Evolutionary conservation across 371 early-diverging fungal genomes (phyloP).

Genomic region (Syncephalis plumigaleata): DNA sequence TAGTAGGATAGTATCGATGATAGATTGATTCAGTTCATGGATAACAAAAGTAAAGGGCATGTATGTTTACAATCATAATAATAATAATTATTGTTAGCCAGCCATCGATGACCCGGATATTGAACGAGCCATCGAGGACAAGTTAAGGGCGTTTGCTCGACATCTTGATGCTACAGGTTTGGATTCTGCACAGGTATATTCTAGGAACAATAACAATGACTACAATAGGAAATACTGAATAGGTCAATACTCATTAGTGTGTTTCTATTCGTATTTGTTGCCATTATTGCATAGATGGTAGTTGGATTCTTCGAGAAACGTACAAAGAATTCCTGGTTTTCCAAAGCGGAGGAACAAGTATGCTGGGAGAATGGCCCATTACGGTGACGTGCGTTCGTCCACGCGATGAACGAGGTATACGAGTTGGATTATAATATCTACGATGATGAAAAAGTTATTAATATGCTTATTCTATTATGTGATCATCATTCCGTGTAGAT

Average conservation of each 20-base stretch:
- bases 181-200: conserved; percentile 20
- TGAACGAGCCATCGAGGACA: conserved; percentile 29
- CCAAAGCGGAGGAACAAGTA: conserved; percentile 59
- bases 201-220: background rate
- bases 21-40: too few species aligned
- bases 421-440: background rate
- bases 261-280: too few species aligned
- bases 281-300: conserved; percentile 22
- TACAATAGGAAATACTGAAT: background rate
- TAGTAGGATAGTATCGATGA: too few species aligned
- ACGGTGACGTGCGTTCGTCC: conserved; percentile 36
- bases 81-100: conserved; percentile 10
- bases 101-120: conserved; percentile 27
- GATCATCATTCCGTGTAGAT: conserved; percentile 8
- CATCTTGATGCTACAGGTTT: conserved; percentile 17
- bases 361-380: conserved; percentile 81
- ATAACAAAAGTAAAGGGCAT: conserved; percentile 8
- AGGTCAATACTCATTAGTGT: too few species aligned
- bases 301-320: conserved; percentile 64
- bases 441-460: background rate
- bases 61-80: background rate
- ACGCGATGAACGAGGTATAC: conserved; percentile 48
- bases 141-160: conserved; percentile 25
- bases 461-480: background rate
- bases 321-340: conserved; percentile 65